phyloP scores from a whole-genome alignment of 192 early-diverging fungal species.

The Gigaspora rosea region DNA sequence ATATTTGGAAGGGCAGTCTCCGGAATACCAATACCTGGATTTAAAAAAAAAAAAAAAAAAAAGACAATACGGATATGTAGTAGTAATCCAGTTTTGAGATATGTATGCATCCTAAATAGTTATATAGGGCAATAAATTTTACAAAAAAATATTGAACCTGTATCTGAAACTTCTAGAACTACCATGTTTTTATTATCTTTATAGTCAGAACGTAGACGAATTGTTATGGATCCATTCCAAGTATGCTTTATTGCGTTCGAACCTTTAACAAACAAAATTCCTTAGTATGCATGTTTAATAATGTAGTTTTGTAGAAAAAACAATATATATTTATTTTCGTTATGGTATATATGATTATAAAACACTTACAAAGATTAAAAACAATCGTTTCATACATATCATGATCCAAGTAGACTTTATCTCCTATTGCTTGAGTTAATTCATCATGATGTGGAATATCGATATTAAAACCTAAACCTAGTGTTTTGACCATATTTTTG shows the following conservation, averaged over 20 bases:
- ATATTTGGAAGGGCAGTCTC: constrained; percentile 47
- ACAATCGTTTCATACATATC: no score
- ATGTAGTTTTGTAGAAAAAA: background rate
- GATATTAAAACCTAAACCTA: constrained; percentile 45
- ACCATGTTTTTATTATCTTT: constrained; percentile 41
- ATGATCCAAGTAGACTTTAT: background rate
- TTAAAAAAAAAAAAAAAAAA: constrained; percentile 63
- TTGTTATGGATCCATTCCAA: constrained; percentile 46
- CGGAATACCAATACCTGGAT: constrained; percentile 60
- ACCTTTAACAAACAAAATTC: background rate
- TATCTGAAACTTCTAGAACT: constrained; percentile 38
- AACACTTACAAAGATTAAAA: no score
- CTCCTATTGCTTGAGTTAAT: background rate
- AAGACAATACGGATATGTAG: constrained; percentile 20
- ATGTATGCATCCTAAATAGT: background rate
- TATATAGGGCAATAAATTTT: constrained; percentile 27
- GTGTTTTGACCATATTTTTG: constrained; percentile 35
- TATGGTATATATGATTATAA: constrained; percentile 12
- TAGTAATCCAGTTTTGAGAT: no score
- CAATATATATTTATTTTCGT: background rate
- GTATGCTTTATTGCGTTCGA: constrained; percentile 55
- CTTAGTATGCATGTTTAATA: background rate
- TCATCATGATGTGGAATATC: constrained; percentile 25
- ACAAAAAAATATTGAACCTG: constrained; percentile 34
- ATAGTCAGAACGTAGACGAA: constrained; percentile 50